Percentiles rank a stretch among this genome's conserved stretches.
Conservation (phyloP, 345 rosid genomes). For the Salix dunnii region DNA sequence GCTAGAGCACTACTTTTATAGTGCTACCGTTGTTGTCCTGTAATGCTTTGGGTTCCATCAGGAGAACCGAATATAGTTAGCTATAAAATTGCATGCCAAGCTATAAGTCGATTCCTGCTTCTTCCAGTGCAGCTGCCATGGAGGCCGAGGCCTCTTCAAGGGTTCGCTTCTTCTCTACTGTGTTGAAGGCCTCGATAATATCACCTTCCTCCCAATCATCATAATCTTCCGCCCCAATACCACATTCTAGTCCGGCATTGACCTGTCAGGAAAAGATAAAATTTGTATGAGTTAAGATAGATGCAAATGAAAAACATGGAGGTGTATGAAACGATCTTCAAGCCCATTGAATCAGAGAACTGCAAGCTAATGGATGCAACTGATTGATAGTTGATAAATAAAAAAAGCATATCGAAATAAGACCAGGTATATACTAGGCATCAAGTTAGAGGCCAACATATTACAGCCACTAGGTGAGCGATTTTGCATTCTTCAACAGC, state of each 20-base stretch:
- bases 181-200: slow-evolving; percentile 60
- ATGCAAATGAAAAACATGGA: neutral
- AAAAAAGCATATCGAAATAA: neutral
- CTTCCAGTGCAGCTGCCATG: slow-evolving; percentile 82
- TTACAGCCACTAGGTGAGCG: neutral
- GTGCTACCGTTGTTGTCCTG: neutral
- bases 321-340: neutral
- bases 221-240: slow-evolving; percentile 63
- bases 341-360: neutral
- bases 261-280: slow-evolving; percentile 44
- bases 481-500: neutral
- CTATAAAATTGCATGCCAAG: neutral
- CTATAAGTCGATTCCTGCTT: slow-evolving; percentile 40
- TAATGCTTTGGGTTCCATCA: neutral
- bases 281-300: neutral
- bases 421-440: neutral
- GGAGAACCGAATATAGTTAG: neutral
- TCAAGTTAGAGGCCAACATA: neutral
- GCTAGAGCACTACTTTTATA: neutral
- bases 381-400: neutral
- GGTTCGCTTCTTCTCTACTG: slow-evolving; percentile 74
- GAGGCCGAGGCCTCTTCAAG: slow-evolving; percentile 97
- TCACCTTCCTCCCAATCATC: slow-evolving; percentile 85
- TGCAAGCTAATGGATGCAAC: neutral
- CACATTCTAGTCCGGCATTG: slow-evolving; percentile 80